Base-by-base conservation (phyloP, 352 stramenopile genomes). In the Globisporangium perplexum region DNA sequence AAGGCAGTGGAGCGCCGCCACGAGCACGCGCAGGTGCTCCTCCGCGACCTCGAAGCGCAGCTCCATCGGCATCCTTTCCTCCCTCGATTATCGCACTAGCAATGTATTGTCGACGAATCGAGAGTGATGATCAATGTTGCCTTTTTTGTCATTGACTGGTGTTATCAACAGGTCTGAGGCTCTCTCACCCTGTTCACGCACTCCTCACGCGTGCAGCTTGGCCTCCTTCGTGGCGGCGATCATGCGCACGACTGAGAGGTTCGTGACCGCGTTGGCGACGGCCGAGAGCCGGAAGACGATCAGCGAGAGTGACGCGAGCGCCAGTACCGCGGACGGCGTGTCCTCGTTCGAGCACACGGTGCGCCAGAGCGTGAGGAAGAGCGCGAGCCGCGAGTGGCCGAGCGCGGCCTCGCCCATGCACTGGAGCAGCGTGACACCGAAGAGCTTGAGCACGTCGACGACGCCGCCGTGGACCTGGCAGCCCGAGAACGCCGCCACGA, bases 1-100 rank as follows among this genome's bases (percentile, higher is more conserved):
- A 44, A 94, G 73, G 56, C 74, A 93, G 49, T 89, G 75, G 43
- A 94, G 68, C 57, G 77, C 77, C 51, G 82, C 80, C 55, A 94
- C 77, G 42, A 92, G 81, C 49, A 84, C 64, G 64, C 79, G 83
- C 50, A 94, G 72, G 53, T 83, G 72, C 60, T 94, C 82, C 63
- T 88, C 78, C 1, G 73, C 74, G 35, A 93, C 56, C 53, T 91
- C 80, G 35, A 79, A 83, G 24, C 71, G 73, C 47, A 92, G 63
- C 59, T 92, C 78, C 78, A 88, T 92, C 11, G 41, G 7, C 7
- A 17, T 6, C n/a, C n/a, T 30, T 30, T 30, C 26, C 26, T 17
- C 33, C 33, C 33, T 39, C 1, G 33, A 7, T 39, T 39, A 39
- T 18, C 12, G 33, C 33, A 39, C 33, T 39, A 39, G 0, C 3